These are phyloP conservation scores for Scheffersomyces segobiensis DNA, from an alignment of 1,139 yeast species.

Conservation along the genomic window DNA sequence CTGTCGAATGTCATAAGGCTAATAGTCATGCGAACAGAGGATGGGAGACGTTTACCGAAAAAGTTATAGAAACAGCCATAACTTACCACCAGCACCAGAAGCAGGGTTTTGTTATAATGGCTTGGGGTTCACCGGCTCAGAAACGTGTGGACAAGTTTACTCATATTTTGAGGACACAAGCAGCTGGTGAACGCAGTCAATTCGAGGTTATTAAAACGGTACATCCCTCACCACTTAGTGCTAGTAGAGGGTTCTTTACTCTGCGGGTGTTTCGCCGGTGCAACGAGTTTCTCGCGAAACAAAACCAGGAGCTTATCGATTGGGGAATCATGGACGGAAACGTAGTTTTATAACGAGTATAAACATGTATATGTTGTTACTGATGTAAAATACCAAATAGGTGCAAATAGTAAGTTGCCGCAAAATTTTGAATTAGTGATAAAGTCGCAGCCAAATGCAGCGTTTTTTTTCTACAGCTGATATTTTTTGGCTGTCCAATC, in stretches of 20 bases:
- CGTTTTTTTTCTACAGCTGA: neutral
- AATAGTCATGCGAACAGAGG: conserved; percentile 90
- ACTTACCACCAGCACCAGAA: conserved; percentile 24
- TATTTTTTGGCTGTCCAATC: neutral
- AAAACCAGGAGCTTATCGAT: conserved; percentile 54
- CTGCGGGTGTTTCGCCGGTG: conserved; percentile 70
- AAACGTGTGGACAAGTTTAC: conserved; percentile 55
- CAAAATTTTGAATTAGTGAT: neutral
- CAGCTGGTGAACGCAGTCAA: conserved; percentile 12
- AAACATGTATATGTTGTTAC: neutral
- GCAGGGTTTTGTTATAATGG: conserved; percentile 71
- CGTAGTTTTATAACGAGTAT: neutral
- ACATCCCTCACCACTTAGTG: conserved; percentile 95
- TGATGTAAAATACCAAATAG: neutral
- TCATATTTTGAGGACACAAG: conserved; percentile 20
- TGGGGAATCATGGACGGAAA: conserved; percentile 48
- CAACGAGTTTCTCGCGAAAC: conserved; percentile 66
- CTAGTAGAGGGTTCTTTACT: conserved; percentile 78
- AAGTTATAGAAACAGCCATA: conserved; percentile 54
- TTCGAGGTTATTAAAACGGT: conserved; percentile 67
- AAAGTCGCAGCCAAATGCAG: neutral
- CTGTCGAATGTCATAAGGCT: conserved; percentile 92
- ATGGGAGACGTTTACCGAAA: conserved; percentile 89
- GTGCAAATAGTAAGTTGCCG: neutral
- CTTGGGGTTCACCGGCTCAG: conserved; percentile 97